phyloP scores from a whole-genome alignment of 1,139 yeast genomes.

The Meyerozyma carpophila region DNA sequence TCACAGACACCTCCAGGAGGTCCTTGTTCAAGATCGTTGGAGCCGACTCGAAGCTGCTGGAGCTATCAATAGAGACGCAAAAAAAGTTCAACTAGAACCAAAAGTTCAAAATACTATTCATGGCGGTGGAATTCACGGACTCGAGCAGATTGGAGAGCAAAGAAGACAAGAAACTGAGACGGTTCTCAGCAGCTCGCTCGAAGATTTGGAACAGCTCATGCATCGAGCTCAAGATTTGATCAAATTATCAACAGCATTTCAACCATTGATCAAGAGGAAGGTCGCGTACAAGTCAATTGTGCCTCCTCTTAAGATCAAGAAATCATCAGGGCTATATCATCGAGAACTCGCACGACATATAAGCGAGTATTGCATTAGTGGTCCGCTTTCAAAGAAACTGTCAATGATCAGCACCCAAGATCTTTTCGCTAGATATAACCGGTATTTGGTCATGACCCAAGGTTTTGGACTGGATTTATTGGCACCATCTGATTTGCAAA shows the following conservation, averaged over 20 bases:
- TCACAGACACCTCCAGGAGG: slow-evolving; percentile 31
- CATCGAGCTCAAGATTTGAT: slow-evolving; percentile 72
- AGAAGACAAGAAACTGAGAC: slow-evolving; percentile 57
- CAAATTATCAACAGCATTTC: slow-evolving; percentile 46
- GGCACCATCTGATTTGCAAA: slow-evolving; percentile 25
- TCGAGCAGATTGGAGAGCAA: slow-evolving; percentile 56
- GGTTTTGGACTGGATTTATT: slow-evolving; percentile 40
- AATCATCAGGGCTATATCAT: slow-evolving; percentile 26
- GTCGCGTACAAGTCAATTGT: slow-evolving; percentile 10
- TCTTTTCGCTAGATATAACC: slow-evolving; percentile 37
- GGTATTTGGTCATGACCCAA: slow-evolving; percentile 30
- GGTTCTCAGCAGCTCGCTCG: slow-evolving; percentile 63
- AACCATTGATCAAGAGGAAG: slow-evolving; percentile 22
- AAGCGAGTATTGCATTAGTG: slow-evolving; percentile 42
- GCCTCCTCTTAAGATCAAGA: slow-evolving; percentile 28
- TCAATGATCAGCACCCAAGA: slow-evolving; percentile 41
- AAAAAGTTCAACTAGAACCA: slow-evolving; percentile 12
- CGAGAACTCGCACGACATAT: slow-evolving; percentile 44
- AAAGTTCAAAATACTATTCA: not conserved
- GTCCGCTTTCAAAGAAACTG: slow-evolving; percentile 24
- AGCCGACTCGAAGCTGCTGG: slow-evolving; percentile 30
- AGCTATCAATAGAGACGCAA: slow-evolving; percentile 36
- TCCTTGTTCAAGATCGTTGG: slow-evolving; percentile 47
- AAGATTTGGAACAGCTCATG: slow-evolving; percentile 74
- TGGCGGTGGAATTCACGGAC: slow-evolving; percentile 60